Conservation (phyloP, 1,284 basidiomycete genomes). For the Neonothopanus nambi region DNA sequence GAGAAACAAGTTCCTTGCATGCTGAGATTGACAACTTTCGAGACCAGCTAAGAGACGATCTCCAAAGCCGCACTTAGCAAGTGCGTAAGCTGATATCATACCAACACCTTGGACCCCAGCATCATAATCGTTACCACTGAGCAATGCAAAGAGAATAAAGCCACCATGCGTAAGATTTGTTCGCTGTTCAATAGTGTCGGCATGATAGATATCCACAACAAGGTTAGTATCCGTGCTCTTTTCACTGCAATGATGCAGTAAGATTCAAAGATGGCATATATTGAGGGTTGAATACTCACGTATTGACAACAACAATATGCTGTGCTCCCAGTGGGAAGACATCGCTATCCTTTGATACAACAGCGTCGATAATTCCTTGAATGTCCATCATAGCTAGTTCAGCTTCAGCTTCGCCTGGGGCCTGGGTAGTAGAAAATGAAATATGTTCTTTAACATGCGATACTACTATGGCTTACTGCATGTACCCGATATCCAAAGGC, state of each 20-base stretch:
- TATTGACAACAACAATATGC: not conserved
- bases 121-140: not conserved
- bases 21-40: not conserved
- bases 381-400: not conserved
- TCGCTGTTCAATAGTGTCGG: not conserved
- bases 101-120: not conserved
- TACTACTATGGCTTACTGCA: not conserved
- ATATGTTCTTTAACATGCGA: too few relatives aligned
- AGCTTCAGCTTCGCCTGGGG: constrained; percentile 5
- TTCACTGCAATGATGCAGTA: too few relatives aligned
- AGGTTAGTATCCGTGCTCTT: not conserved
- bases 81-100: not conserved
- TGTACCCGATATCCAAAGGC: not conserved
- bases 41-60: not conserved
- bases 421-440: not conserved
- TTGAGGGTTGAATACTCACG: too few relatives aligned
- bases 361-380: not conserved
- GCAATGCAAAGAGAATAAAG: not conserved
- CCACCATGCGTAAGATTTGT: not conserved
- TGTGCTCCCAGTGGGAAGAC: not conserved
- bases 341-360: constrained; percentile 4
- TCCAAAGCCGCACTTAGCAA: not conserved
- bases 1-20: not conserved
- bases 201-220: not conserved
- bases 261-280: too few relatives aligned